phyloP scores from a whole-genome alignment of 2,329 filamentous ascomycete genomes.

The Botrytis cinerea region DNA sequence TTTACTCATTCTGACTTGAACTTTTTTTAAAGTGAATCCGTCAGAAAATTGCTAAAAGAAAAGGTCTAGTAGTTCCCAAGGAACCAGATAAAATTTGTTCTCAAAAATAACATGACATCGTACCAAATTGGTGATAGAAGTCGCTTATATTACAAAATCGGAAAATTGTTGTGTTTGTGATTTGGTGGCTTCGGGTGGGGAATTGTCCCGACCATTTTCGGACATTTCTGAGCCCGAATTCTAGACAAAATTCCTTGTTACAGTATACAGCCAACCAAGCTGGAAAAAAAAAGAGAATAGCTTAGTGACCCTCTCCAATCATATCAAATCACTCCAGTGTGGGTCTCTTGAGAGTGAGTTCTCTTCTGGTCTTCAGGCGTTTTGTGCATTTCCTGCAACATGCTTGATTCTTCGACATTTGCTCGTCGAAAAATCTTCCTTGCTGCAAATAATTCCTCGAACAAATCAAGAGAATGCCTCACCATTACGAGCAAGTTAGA shows the following conservation, averaged over 20 bases:
- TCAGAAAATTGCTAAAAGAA: neutral
- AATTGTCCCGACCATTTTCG: slow-evolving; percentile 4
- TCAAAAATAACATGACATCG: neutral
- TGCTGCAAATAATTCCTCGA: neutral
- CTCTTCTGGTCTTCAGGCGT: neutral
- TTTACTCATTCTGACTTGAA: neutral
- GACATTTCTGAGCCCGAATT: neutral
- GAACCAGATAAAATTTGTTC: neutral
- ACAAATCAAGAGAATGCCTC: neutral
- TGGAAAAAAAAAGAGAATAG: neutral
- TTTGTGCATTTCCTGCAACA: neutral
- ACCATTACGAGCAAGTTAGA: slow-evolving; percentile 5
- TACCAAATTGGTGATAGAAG: neutral
- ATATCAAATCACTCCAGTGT: neutral
- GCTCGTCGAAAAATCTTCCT: neutral
- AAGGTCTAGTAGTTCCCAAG: neutral
- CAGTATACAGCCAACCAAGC: neutral
- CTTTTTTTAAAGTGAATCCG: neutral
- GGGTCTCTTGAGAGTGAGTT: neutral
- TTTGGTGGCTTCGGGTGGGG: neutral
- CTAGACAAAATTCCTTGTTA: neutral
- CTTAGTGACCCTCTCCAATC: neutral
- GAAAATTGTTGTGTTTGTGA: neutral
- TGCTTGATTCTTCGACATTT: neutral
- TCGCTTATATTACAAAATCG: neutral